phyloP scores from a whole-genome alignment of 1,284 basidiomycete genomes.

The Mycosarcoma mackinlayi region DNA sequence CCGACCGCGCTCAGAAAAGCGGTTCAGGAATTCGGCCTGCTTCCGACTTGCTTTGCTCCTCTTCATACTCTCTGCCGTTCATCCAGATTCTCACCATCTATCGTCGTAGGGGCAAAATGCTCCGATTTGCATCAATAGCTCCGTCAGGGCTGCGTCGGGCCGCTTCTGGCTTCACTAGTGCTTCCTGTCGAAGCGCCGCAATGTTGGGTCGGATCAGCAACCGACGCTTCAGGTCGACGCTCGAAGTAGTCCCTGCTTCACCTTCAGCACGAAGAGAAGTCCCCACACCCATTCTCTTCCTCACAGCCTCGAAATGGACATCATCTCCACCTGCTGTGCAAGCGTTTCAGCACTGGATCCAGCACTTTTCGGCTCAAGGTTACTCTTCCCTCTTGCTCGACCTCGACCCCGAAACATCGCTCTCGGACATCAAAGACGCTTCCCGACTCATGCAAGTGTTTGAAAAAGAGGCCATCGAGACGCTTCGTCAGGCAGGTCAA shows the following conservation, averaged over 20 bases:
- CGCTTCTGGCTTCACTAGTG: background rate
- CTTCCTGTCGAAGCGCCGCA: background rate
- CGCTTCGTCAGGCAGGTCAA: conserved; percentile 29
- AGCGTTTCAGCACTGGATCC: conserved; percentile 31
- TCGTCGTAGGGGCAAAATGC: no score
- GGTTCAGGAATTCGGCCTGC: background rate
- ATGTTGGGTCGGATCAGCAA: conserved; percentile 3
- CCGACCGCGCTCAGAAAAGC: background rate
- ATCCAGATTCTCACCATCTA: no score
- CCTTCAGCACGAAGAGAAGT: conserved; percentile 48
- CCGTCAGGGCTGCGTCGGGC: conserved; percentile 8
- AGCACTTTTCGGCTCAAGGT: conserved; percentile 40
- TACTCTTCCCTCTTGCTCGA: conserved; percentile 55
- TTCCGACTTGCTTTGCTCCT: background rate
- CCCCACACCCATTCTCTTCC: conserved; percentile 61
- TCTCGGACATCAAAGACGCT: conserved; percentile 25
- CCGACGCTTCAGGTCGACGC: conserved; percentile 32
- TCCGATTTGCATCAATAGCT: conserved; percentile 18
- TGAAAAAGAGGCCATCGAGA: conserved; percentile 43
- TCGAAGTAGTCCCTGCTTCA: conserved; percentile 20
- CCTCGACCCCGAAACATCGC: conserved; percentile 47
- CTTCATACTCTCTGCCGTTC: no score
- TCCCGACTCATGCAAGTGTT: conserved; percentile 37
- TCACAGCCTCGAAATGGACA: conserved; percentile 58
- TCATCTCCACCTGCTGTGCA: conserved; percentile 20